Conservation (phyloP, 768 basidiomycete species). For the Termitomyces sp. region DNA sequence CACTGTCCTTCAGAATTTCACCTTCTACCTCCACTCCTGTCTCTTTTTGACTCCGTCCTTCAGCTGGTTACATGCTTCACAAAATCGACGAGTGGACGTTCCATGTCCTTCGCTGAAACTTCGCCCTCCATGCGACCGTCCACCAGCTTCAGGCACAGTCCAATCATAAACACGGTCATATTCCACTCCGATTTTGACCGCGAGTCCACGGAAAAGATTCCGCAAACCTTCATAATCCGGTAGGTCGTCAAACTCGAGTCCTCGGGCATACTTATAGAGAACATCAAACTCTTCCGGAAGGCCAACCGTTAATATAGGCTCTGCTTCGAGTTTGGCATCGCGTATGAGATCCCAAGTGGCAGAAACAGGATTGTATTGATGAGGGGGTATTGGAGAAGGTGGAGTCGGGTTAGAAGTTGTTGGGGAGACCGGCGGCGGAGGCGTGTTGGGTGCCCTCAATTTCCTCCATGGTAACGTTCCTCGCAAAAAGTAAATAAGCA, state of each 20-base stretch:
- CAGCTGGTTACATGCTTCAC: conserved; percentile 38
- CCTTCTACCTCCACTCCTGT: conserved; percentile 16
- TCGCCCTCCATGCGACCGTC: conserved; percentile 14
- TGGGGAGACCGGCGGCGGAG: conserved; percentile 23
- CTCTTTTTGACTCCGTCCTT: conserved; percentile 11
- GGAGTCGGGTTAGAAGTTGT: conserved; percentile 16
- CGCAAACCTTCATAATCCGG: conserved; percentile 87
- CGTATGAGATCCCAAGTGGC: conserved; percentile 78
- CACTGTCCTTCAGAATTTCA: neutral
- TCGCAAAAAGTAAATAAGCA: conserved; percentile 79
- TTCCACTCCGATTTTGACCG: conserved; percentile 47
- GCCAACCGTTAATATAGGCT: conserved; percentile 66
- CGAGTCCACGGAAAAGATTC: conserved; percentile 63
- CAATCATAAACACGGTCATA: conserved; percentile 52
- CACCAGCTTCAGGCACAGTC: conserved; percentile 25
- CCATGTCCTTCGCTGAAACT: conserved; percentile 18
- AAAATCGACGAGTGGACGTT: conserved; percentile 25
- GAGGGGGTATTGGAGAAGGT: conserved; percentile 11
- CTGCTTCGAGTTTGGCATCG: conserved; percentile 64
- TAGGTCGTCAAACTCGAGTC: conserved; percentile 82
- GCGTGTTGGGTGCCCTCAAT: conserved; percentile 48
- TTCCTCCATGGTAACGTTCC: conserved; percentile 80
- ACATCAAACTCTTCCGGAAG: conserved; percentile 82
- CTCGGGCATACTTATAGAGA: conserved; percentile 76
- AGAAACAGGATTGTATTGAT: conserved; percentile 51